Percentiles rank a stretch among this genome's conserved stretches.
Evolutionary conservation across 805 yeast species (phyloP).

Genomic region (Spathaspora hagerdaliae): DNA sequence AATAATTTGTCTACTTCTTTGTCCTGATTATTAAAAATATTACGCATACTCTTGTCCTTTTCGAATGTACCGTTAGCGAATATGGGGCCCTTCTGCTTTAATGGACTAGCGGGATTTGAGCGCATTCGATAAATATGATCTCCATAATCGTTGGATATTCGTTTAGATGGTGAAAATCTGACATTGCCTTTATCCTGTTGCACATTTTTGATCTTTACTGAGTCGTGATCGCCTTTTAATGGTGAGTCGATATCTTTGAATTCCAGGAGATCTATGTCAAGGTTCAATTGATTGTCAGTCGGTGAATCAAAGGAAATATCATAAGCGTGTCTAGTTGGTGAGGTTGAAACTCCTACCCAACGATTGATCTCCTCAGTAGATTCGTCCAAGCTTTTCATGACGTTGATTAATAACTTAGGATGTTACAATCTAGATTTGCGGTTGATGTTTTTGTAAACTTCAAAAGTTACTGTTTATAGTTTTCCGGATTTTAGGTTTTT

Average conservation of each 20-base stretch:
- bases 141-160: slow-evolving; percentile 14
- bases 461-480: background rate
- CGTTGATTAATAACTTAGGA: background rate
- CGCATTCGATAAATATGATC: slow-evolving; percentile 11
- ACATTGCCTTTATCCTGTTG: too few species aligned
- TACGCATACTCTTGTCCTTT: too few species aligned
- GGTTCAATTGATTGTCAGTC: too few species aligned
- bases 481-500: background rate
- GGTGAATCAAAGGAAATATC: background rate
- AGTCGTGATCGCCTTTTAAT: background rate
- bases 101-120: slow-evolving; percentile 10
- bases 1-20: too few species aligned
- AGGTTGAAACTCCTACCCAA: background rate
- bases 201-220: background rate
- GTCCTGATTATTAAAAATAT: too few species aligned
- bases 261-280: too few species aligned
- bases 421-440: background rate
- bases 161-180: slow-evolving; percentile 12
- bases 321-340: background rate
- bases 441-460: background rate
- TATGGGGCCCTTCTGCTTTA: slow-evolving; percentile 4
- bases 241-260: too few species aligned
- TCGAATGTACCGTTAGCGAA: background rate
- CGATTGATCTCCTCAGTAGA: slow-evolving; percentile 1
- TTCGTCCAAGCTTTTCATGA: background rate